A percentile compares a stretch with the other conserved stretches of the same genome.
Evolutionary conservation across 2,329 filamentous ascomycete genomes (phyloP).

Genomic region (Magnaporthiopsis rhizophila): DNA sequence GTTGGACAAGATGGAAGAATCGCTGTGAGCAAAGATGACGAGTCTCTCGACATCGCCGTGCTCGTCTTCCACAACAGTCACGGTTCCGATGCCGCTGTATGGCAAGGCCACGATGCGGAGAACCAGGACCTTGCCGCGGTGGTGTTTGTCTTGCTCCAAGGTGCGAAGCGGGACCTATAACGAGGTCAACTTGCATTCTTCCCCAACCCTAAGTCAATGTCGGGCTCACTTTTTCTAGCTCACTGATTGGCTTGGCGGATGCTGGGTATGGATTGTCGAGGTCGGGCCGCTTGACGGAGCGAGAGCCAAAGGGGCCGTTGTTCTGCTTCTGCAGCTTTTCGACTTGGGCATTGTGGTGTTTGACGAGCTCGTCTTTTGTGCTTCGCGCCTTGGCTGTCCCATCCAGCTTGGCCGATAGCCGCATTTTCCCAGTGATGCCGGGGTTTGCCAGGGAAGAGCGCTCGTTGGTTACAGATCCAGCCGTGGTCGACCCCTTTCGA

Average conservation of each 20-base stretch:
- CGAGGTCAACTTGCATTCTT: neutral
- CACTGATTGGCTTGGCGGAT: conserved; percentile 18
- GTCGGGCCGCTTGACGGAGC: conserved; percentile 21
- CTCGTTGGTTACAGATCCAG: neutral
- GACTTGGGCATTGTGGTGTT: neutral
- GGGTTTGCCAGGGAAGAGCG: neutral
- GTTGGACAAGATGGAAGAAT: conserved; percentile 20
- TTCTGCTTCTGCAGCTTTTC: conserved; percentile 1
- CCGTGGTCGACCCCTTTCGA: too few relatives aligned
- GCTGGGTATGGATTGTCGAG: conserved; percentile 18
- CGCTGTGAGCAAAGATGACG: conserved; percentile 28
- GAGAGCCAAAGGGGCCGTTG: neutral
- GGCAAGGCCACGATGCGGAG: conserved; percentile 23
- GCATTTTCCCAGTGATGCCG: neutral
- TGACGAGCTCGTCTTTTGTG: neutral
- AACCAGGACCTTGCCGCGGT: conserved; percentile 23
- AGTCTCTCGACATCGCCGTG: conserved; percentile 27
- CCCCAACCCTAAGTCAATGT: neutral
- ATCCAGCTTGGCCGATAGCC: neutral
- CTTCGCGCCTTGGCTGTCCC: neutral
- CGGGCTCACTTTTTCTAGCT: conserved; percentile 18
- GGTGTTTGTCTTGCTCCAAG: conserved; percentile 24
- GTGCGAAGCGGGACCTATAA: conserved; percentile 21
- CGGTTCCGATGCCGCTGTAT: conserved; percentile 24
- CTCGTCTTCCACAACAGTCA: conserved; percentile 28